Conservation (phyloP, 1,139 yeast species). For the Yamadazyma siamensis region DNA sequence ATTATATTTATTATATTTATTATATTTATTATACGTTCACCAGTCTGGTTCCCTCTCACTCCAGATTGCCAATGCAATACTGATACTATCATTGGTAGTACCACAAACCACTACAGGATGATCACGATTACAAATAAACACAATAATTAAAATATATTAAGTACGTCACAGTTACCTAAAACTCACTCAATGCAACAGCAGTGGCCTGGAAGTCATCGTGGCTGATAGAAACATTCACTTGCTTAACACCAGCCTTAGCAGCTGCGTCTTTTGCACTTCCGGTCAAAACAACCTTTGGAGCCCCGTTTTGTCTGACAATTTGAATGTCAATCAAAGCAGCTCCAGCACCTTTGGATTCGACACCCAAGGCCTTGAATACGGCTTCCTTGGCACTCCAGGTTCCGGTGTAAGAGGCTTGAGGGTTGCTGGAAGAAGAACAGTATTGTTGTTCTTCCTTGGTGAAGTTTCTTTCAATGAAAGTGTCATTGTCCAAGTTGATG, state of each 20-base stretch:
- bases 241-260: conserved; percentile 60
- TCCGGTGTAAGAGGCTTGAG: conserved; percentile 92
- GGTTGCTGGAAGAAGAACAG: conserved; percentile 68
- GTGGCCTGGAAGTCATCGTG: conserved; percentile 97
- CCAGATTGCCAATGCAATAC: too few relatives aligned
- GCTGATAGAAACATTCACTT: conserved; percentile 82
- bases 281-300: conserved; percentile 72
- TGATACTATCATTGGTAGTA: too few relatives aligned
- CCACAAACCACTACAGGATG: conserved; percentile 1
- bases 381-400: conserved; percentile 99
- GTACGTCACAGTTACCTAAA: too few relatives aligned
- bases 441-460: conserved; percentile 75
- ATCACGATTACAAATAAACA: neutral
- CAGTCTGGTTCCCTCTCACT: too few relatives aligned
- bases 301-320: conserved; percentile 76
- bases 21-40: too few relatives aligned
- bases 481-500: conserved; percentile 78
- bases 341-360: conserved; percentile 89
- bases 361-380: conserved; percentile 92
- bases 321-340: conserved; percentile 91
- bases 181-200: conserved; percentile 90
- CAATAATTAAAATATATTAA: conserved; percentile 1
- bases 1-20: conserved; percentile 1
- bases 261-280: conserved; percentile 83
- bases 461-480: conserved; percentile 90